Evolutionary conservation across 73 alveolate genomes (phyloP).

Genomic region (Paramecium bursaria): DNA sequence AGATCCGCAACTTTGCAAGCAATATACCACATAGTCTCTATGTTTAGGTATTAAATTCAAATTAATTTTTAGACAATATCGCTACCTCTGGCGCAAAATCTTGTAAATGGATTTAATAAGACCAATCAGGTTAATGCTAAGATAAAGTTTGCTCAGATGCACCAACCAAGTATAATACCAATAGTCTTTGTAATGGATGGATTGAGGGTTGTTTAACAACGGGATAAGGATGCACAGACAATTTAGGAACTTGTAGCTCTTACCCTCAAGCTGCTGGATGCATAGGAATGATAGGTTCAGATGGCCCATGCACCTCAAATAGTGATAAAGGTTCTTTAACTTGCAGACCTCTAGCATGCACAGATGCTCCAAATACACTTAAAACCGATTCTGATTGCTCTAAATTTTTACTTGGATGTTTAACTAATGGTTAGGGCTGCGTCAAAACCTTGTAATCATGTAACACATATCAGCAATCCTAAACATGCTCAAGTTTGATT

Average conservation of each 20-base stretch:
- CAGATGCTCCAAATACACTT: slow-evolving; percentile 32
- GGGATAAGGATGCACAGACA: slow-evolving; percentile 52
- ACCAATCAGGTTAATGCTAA: slow-evolving; percentile 16
- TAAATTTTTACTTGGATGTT: slow-evolving; percentile 27
- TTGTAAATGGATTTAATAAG: too few species aligned
- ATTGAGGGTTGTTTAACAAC: slow-evolving; percentile 25
- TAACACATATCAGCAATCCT: slow-evolving; percentile 1
- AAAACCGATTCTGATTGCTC: slow-evolving; percentile 22
- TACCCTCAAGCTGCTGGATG: background rate
- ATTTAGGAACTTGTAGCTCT: background rate
- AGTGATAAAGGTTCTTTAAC: background rate
- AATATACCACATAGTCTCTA: too few species aligned
- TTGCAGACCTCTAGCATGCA: slow-evolving; percentile 24
- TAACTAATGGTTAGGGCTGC: slow-evolving; percentile 48
- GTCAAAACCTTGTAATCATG: slow-evolving; percentile 4
- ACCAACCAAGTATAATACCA: slow-evolving; percentile 43
- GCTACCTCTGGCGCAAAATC: too few species aligned
- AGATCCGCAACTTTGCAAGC: too few species aligned
- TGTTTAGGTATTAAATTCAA: too few species aligned
- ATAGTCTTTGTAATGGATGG: background rate
- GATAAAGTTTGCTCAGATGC: slow-evolving; percentile 3
- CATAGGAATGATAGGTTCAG: background rate
- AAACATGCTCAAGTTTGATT: background rate
- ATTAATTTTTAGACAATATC: too few species aligned
- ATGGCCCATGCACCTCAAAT: slow-evolving; percentile 3